A percentile compares a stretch with the other conserved stretches of the same genome.
Evolutionary conservation across 306 rosid genomes (phyloP).

Genomic region (Prunus dulcis): DNA sequence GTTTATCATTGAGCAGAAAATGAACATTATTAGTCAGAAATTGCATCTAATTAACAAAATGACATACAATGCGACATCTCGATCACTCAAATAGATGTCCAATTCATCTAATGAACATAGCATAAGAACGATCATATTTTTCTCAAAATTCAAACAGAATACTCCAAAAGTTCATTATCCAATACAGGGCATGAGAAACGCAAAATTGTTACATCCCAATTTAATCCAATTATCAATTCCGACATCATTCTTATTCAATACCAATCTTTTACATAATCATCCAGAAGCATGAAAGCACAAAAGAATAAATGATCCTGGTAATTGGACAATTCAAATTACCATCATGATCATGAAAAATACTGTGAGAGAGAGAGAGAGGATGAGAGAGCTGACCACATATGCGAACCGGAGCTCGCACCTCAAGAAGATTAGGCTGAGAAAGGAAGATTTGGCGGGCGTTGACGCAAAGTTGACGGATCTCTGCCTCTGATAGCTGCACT

Average conservation of each 20-base stretch:
- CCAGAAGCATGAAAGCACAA: neutral
- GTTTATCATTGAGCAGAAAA: neutral
- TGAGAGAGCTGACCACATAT: conserved; percentile 57
- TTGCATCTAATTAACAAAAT: neutral
- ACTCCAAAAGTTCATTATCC: neutral
- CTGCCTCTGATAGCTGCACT: conserved; percentile 92
- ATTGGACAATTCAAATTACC: neutral
- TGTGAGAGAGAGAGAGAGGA: neutral
- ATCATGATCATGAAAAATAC: neutral
- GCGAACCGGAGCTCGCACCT: conserved; percentile 70
- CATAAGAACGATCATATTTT: neutral
- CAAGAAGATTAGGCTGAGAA: conserved; percentile 79
- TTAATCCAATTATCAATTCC: neutral
- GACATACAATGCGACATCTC: neutral
- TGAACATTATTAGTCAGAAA: neutral
- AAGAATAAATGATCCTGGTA: neutral
- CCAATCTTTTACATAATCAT: neutral
- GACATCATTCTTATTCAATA: neutral
- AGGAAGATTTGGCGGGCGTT: conserved; percentile 91
- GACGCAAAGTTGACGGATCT: conserved; percentile 97
- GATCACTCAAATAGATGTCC: neutral
- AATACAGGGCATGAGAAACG: neutral
- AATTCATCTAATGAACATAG: conserved; percentile 3
- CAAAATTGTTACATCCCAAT: neutral
- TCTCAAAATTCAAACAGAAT: neutral